Evolutionary conservation across 1,284 basidiomycete genomes (phyloP), one percentile per base, ranked within the genome.

Genomic region (Pisolithus thermaeus): DNA sequence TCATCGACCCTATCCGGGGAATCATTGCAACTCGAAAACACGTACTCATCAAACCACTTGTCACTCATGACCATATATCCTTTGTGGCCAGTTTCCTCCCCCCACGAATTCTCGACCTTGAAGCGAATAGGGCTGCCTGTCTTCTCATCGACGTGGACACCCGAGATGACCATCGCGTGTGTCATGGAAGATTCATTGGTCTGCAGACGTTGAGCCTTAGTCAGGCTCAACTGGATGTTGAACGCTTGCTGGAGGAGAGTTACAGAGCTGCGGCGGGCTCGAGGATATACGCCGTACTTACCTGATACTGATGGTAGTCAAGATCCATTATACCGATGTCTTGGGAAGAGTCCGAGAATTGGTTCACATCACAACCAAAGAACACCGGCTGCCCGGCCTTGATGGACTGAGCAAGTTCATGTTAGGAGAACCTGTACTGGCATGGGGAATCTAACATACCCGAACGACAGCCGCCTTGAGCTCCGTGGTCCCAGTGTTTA

Each of bases 101-200:
- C 89, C 96, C 95, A 98, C 8, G 84, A 89, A 74, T 98, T 98
- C 77, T 98, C 94, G 11, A 97, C 90, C 70, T 92, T 90, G 79
- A 92, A 98, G 11, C 92, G 78, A 30, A 94, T 72, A 1, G 92
- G 86, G 52, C 81, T 82, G 45, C 92, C 92, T 0, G 72, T 69
- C 32, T 73, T 72, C 14, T 71, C 62, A 63, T 94, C 90, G 50
- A 97, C 72, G 66, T 96, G 92, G n/a, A 94, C 92, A 20, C 82
- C 93, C 20, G 88, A 87, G 63, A 97, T 93, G 47, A 94, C 91
- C 92, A 93, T 93, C 4, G 91, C 92, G 65, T 95, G 92, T 1
- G 91, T 94, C 90, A 95, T 95, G 20, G 84, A 71, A 8, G 85
- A 89, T 63, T 97, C 93, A 51, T 84, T 83, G 25, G 84, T 83